Evolutionary conservation across 148 eudicot genomes (phyloP), one percentile per base, ranked within the genome.

Genomic region (Fagopyrum esculentum): DNA sequence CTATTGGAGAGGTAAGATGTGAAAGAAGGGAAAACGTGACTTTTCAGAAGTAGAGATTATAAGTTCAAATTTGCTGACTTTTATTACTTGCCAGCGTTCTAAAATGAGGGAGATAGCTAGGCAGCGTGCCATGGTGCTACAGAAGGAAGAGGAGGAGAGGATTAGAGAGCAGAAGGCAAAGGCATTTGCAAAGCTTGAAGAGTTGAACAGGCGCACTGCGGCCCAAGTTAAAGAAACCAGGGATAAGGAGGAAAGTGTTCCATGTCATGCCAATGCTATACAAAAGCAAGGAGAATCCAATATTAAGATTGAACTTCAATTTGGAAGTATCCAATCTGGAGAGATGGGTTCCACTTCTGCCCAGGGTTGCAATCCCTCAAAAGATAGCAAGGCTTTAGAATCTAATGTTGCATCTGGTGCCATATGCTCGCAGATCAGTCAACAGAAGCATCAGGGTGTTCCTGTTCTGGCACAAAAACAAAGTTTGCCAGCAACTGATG

Each of bases 111-210:
- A 95, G 87, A 73, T 85, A 72, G 97, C 96, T 22, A 95, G 82
- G 82, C 96, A 92, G 75, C 94, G 97, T 78, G 93, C 91, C 69
- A 79, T 84, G 55, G 89, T 89, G 78, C 82, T 82, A 29, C 93
- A 90, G 82, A 85, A 85, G 87, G 99, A 92, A 84, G 99, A 95
- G 83, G 97, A 95, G 81, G 97, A 92, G 79, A 81, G 99, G 40
- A 84, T 61, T 12, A 84, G 89, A 81, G 96, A 95, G 75, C 99
- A 88, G 88, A 92, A 84, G 81, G 99, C 97, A 49, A 95, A 92
- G 87, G 98, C 97, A 76, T 81, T 77, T 49, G 99, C 96, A 69
- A 95, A 95, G 83, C 83, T 95, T 77, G 96, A 95, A 80, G 99
- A 95, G 80, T 82, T 95, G 84, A 83, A 95, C 79, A 80, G 89